phyloP scores from a whole-genome alignment of 2,329 filamentous ascomycete genomes.

The Colletotrichum viniferum region DNA sequence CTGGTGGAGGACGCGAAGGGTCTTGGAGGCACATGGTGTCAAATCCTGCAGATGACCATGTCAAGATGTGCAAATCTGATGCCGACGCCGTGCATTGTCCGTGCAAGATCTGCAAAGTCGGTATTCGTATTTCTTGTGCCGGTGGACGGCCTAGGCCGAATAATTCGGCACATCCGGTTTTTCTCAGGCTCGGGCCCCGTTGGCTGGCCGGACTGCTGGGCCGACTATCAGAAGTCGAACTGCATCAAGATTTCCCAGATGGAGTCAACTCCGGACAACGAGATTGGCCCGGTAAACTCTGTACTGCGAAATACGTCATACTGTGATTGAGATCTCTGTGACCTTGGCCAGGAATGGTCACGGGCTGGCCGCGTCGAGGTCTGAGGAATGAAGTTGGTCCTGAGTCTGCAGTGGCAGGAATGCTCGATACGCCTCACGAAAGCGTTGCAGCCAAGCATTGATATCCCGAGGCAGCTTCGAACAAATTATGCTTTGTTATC shows the following conservation, averaged over 20 bases:
- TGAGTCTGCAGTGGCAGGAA: background rate
- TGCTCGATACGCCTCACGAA: background rate
- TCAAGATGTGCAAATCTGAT: background rate
- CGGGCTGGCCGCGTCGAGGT: background rate
- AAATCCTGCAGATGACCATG: background rate
- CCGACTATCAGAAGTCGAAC: background rate
- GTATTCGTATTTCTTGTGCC: background rate
- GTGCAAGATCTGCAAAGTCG: background rate
- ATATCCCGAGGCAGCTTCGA: background rate
- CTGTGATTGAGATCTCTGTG: background rate
- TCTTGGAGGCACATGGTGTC: background rate
- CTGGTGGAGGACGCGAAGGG: background rate
- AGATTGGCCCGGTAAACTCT: background rate
- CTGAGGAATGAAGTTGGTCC: slow-evolving; percentile 6
- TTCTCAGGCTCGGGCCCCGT: background rate
- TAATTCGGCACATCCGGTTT: slow-evolving; percentile 5
- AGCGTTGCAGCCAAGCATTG: background rate
- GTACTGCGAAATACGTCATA: slow-evolving; percentile 8
- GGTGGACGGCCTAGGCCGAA: background rate
- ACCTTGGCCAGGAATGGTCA: background rate
- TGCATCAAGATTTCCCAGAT: background rate
- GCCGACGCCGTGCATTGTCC: background rate
- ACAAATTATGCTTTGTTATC: background rate
- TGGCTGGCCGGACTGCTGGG: slow-evolving; percentile 9
- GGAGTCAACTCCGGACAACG: background rate